Conservation (phyloP, 176 grass and related monocot genomes). For the Thinopyrum elongatum region DNA sequence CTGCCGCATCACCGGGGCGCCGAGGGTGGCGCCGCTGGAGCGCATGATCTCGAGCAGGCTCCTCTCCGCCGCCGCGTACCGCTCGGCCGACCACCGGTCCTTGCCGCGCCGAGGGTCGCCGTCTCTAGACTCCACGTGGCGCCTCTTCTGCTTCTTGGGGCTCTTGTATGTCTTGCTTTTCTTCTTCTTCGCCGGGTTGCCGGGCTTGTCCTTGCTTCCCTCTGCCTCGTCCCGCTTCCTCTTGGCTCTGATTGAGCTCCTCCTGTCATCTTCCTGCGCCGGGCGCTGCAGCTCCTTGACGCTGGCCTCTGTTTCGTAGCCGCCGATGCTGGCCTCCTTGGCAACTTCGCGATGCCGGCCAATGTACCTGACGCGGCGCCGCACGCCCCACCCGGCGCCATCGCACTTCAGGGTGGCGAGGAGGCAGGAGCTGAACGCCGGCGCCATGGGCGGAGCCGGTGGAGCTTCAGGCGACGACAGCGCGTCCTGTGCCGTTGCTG, state of each 20-base stretch:
- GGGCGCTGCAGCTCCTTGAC: conserved; percentile 24
- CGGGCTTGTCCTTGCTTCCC: conserved; percentile 20
- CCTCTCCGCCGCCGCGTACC: conserved; percentile 62
- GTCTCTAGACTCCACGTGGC: conserved; percentile 40
- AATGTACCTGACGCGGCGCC: conserved; percentile 79
- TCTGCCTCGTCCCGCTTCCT: conserved; percentile 38
- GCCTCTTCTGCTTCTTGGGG: conserved; percentile 44
- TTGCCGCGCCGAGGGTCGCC: conserved; percentile 45
- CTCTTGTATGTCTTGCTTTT: conserved; percentile 29
- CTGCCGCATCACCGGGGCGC: conserved; percentile 63
- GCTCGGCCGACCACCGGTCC: conserved; percentile 74
- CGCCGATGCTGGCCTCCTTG: conserved; percentile 29
- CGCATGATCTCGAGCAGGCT: conserved; percentile 71
- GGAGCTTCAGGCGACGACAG: background rate
- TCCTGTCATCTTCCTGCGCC: conserved; percentile 26
- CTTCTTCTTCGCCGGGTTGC: background rate
- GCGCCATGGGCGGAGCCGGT: background rate
- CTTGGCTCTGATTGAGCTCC: conserved; percentile 31
- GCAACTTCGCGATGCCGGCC: conserved; percentile 43
- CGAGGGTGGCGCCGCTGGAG: conserved; percentile 38
- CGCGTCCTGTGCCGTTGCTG: background rate
- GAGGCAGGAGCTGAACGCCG: conserved; percentile 38
- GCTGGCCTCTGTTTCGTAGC: conserved; percentile 42
- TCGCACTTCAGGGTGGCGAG: conserved; percentile 46
- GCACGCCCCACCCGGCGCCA: conserved; percentile 62